Evolutionary conservation across 1,284 basidiomycete genomes (phyloP), one percentile per base, ranked within the genome.

Genomic region (Pholiota adiposa): DNA sequence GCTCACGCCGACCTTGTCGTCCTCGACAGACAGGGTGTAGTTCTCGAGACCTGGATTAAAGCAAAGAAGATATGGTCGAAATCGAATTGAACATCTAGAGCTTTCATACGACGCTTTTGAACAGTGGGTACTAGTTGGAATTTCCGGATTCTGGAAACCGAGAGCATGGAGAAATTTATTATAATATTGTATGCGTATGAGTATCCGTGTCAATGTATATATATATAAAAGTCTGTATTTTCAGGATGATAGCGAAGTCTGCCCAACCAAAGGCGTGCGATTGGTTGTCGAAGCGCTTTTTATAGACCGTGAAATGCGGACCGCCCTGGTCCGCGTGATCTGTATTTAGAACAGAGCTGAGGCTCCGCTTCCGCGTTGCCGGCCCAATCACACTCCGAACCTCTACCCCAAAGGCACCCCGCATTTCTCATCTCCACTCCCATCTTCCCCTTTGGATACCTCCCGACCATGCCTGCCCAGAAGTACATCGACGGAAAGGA

Each of bases 1-100:
- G 90, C 87, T 27, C 91, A 96, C 70, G 94, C 93, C 4, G 94
- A 96, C 75, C 77, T 96, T 27, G 84, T 88, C 48, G 83, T 96
- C 27, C 81, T 94, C 56, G 86, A 89, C 70, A 79, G 82, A 64
- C 77, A 81, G 52, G 94, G 94, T 2, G 76, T 81, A 55, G 86
- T 93, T 9, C 76, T 87, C 48, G 84, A 83, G 61, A 94, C 92
- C 2, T 96, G 94, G 93, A 87, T 96, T 14, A 84, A 79, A 66
- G 94, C 93, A 1, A 84, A 81, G 71, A 79, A 88, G 67, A 89
- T 88, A 16, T 94, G 89, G 90, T 65, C 64, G 4, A 73, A 68
- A 63, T 56, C 41, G 21, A 51, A 58, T 36, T 58, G 41, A 56
- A 27, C 12, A 34, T 5, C 12, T 51, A n/a, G 31, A 29, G 23